Percentiles rank a stretch among this genome's conserved stretches.
Conservation (phyloP, 169 alveolate species). For the Neospora caninum region DNA sequence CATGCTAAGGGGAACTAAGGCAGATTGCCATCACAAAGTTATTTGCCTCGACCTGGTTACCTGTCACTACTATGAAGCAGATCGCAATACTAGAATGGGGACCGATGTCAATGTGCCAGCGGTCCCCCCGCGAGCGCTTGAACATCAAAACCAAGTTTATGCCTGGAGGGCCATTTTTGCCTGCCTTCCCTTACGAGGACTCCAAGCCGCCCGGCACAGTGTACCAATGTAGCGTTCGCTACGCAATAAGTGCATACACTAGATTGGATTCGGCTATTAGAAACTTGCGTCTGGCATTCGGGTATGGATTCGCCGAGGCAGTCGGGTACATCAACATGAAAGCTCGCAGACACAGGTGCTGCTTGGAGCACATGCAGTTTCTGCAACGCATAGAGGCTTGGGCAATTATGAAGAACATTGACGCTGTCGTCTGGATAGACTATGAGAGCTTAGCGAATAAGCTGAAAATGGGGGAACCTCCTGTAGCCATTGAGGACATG, state of each 20-base stretch:
- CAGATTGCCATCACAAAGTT: no score
- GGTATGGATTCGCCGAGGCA: conserved; percentile 32
- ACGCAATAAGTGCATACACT: conserved; percentile 21
- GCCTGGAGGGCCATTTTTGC: conserved; percentile 30
- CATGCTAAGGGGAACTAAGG: no score
- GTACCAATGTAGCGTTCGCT: conserved; percentile 29
- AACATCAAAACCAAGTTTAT: background rate
- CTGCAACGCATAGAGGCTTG: conserved; percentile 31
- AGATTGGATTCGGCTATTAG: conserved; percentile 7
- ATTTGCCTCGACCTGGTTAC: no score
- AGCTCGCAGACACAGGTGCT: conserved; percentile 33
- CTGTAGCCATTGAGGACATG: background rate
- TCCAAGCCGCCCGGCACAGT: background rate
- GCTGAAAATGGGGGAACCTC: background rate
- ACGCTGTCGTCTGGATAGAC: conserved; percentile 29
- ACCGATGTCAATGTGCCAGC: conserved; percentile 15
- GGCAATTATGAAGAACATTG: conserved; percentile 31
- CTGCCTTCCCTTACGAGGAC: conserved; percentile 13
- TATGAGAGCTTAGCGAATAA: conserved; percentile 28
- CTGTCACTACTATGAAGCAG: conserved; percentile 9
- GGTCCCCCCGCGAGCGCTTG: conserved; percentile 24
- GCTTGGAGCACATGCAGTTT: conserved; percentile 7
- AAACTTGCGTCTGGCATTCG: conserved; percentile 15
- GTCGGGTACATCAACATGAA: conserved; percentile 26
- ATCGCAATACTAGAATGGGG: conserved; percentile 40